Conservation (phyloP, 257 asterid genomes). For the Nicotiana attenuata region DNA sequence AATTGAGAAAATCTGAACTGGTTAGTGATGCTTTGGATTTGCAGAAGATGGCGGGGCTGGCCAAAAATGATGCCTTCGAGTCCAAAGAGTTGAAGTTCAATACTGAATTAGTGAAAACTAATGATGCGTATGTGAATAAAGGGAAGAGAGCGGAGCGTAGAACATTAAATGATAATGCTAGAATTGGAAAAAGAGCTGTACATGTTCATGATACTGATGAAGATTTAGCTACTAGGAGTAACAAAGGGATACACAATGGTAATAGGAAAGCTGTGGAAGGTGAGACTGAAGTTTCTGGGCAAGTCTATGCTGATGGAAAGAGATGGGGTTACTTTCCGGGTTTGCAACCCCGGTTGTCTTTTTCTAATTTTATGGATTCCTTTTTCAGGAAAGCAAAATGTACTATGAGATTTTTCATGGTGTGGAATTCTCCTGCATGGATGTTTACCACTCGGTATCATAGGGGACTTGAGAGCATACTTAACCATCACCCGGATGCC, state of each 20-base stretch:
- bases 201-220: not conserved
- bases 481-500: slow-evolving; percentile 63
- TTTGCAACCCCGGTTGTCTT: slow-evolving; percentile 55
- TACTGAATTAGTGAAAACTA: slow-evolving; percentile 1
- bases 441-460: slow-evolving; percentile 84
- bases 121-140: not conserved
- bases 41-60: slow-evolving; percentile 2
- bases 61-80: not conserved
- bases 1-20: slow-evolving; percentile 6
- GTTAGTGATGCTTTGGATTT: slow-evolving; percentile 20
- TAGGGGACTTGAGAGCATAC: slow-evolving; percentile 86
- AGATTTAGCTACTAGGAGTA: slow-evolving; percentile 2
- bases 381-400: slow-evolving; percentile 75
- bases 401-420: slow-evolving; percentile 70
- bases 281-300: slow-evolving; percentile 30
- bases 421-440: slow-evolving; percentile 99
- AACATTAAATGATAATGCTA: slow-evolving; percentile 40
- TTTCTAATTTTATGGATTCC: slow-evolving; percentile 69
- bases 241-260: not conserved
- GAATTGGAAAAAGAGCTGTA: slow-evolving; percentile 14
- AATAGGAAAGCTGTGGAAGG: slow-evolving; percentile 1
- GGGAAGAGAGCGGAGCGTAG: slow-evolving; percentile 43
- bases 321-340: slow-evolving; percentile 98
- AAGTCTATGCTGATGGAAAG: slow-evolving; percentile 73
- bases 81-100: not conserved